Percentiles rank a stretch among this genome's conserved stretches.
phyloP scores from a whole-genome alignment of 768 basidiomycete species.

The Clitopilus passeckerianus region DNA sequence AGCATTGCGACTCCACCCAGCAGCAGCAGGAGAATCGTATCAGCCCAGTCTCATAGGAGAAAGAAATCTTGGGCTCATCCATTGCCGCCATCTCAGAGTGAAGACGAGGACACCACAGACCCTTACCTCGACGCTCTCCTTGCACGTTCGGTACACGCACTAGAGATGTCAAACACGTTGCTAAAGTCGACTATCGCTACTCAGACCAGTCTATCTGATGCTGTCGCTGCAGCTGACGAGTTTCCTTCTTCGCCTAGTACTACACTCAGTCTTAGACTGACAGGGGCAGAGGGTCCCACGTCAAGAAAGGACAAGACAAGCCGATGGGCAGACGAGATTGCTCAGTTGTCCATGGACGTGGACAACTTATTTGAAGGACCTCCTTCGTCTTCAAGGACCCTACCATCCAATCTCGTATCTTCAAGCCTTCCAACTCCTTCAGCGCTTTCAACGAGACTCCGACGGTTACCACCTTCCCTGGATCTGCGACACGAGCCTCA shows the following conservation, averaged over 20 bases:
- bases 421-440: conserved; percentile 37
- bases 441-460: conserved; percentile 6
- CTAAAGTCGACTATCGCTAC: conserved; percentile 74
- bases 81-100: neutral
- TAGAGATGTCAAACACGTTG: conserved; percentile 81
- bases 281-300: conserved; percentile 19
- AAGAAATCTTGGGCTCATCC: conserved; percentile 10
- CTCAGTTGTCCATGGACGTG: conserved; percentile 58
- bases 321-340: conserved; percentile 65
- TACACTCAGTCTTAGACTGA: conserved; percentile 48
- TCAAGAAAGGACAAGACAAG: conserved; percentile 32
- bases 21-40: conserved; percentile 17
- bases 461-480: conserved; percentile 44
- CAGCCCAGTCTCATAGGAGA: conserved; percentile 21
- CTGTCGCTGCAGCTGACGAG: conserved; percentile 41
- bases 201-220: conserved; percentile 41
- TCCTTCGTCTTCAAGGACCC: conserved; percentile 6
- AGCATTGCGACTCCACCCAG: conserved; percentile 13
- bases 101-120: conserved; percentile 30
- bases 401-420: conserved; percentile 24
- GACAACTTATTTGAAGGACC: conserved; percentile 48
- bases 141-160: conserved; percentile 76
- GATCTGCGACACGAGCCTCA: conserved; percentile 33
- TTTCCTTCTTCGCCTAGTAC: conserved; percentile 27
- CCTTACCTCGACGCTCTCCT: conserved; percentile 73